A percentile compares a stretch with the other conserved stretches of the same genome.
These are phyloP conservation scores for Kregervanrija delftensis DNA, from an alignment of 805 yeast genomes.

Conservation along the genomic window DNA sequence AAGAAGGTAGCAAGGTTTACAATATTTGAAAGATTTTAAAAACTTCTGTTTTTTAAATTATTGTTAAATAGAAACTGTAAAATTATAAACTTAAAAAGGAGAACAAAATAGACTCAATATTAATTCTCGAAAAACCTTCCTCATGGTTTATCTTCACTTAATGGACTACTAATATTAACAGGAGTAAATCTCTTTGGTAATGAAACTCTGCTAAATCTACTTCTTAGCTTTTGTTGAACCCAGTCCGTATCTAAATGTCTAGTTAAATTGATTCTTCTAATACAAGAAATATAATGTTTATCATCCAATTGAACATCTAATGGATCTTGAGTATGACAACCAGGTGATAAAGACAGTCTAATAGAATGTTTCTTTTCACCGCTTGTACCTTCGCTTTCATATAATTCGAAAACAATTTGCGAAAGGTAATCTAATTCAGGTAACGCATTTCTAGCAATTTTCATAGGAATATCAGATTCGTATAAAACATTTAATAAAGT, in stretches of 20 bases:
- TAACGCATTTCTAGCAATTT: constrained; percentile 87
- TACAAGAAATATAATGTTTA: constrained; percentile 93
- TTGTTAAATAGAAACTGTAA: not conserved
- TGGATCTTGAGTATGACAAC: constrained; percentile 97
- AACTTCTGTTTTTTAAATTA: too few relatives aligned
- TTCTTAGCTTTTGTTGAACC: constrained; percentile 71
- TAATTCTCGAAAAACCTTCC: not conserved
- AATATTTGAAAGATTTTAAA: too few relatives aligned
- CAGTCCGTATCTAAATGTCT: constrained; percentile 90
- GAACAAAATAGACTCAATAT: too few relatives aligned
- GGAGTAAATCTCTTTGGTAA: constrained; percentile 90
- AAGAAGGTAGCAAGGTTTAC: too few relatives aligned
- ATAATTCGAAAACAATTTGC: constrained; percentile 88
- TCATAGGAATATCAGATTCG: constrained; percentile 91
- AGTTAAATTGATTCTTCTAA: constrained; percentile 83
- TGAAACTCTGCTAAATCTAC: constrained; percentile 78
- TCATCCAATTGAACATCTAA: constrained; percentile 93
- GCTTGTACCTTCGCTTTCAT: constrained; percentile 63
- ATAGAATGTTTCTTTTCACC: constrained; percentile 82
- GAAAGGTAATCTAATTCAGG: constrained; percentile 96
- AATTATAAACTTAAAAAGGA: too few relatives aligned
- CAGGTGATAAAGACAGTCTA: constrained; percentile 89
- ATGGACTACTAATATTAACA: constrained; percentile 67
- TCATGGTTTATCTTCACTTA: constrained; percentile 16
- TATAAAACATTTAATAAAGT: constrained; percentile 85